These are phyloP conservation scores for Candida krabiensis DNA, from an alignment of 805 yeast species.

Conservation along the genomic window DNA sequence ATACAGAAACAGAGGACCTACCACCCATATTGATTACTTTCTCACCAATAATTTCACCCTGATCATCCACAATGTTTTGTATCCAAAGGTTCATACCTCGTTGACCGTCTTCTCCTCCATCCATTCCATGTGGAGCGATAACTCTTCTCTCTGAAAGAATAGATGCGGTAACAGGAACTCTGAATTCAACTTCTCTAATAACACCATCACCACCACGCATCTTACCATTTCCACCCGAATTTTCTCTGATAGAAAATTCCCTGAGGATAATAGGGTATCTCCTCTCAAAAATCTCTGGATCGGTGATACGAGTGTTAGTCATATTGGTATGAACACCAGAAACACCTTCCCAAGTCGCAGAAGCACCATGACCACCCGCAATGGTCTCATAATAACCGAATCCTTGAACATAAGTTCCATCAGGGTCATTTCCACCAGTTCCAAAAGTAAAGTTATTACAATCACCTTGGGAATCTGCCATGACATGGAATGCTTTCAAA, in stretches of 20 bases:
- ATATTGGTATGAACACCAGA: constrained; percentile 92
- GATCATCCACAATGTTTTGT: constrained; percentile 25
- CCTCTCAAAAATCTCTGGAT: constrained; percentile 84
- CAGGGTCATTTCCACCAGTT: constrained; percentile 57
- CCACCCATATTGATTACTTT: constrained; percentile 63
- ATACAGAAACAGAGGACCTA: constrained; percentile 58
- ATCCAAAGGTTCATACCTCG: constrained; percentile 68
- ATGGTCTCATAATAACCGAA: constrained; percentile 94
- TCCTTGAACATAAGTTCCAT: constrained; percentile 55
- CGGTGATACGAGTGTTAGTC: constrained; percentile 92
- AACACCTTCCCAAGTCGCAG: constrained; percentile 78
- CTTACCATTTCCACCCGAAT: constrained; percentile 80
- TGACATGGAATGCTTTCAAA: constrained; percentile 79
- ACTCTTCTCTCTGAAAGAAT: constrained; percentile 85
- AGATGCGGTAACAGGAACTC: constrained; percentile 69
- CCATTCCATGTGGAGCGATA: constrained; percentile 79
- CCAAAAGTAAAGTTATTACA: constrained; percentile 95
- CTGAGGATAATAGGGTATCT: constrained; percentile 80
- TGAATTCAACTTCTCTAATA: constrained; percentile 79
- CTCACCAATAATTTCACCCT: constrained; percentile 33
- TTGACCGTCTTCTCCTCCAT: constrained; percentile 77
- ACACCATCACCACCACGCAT: constrained; percentile 85
- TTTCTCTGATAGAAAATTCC: constrained; percentile 66
- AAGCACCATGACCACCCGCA: constrained; percentile 95
- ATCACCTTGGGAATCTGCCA: constrained; percentile 96